Conservation (phyloP, 768 basidiomycete genomes). For the Leccinum fibrillosum region DNA sequence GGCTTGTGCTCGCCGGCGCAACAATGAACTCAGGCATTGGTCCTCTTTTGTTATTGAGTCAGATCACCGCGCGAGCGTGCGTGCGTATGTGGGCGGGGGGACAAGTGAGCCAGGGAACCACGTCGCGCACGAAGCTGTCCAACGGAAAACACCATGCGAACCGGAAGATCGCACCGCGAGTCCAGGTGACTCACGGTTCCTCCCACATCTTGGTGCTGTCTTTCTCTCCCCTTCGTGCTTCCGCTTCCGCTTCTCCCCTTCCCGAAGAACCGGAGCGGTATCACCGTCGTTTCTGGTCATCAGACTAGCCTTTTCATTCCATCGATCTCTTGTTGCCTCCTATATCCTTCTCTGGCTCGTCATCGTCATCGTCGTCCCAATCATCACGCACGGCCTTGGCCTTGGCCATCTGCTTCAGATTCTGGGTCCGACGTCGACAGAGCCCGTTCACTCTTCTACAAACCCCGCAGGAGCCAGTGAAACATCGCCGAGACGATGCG, state of each 20-base stretch:
- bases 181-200: slow-evolving; percentile 52
- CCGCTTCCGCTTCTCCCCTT: background rate
- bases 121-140: background rate
- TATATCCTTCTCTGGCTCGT: background rate
- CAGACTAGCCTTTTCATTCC: background rate
- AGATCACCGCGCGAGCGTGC: background rate
- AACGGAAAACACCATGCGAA: background rate
- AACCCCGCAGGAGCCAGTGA: background rate
- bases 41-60: slow-evolving; percentile 50
- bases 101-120: background rate
- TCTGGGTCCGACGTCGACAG: slow-evolving; percentile 1
- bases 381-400: slow-evolving; percentile 39
- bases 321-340: no score
- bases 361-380: slow-evolving; percentile 54
- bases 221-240: background rate
- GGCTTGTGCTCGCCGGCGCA: slow-evolving; percentile 34
- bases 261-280: background rate
- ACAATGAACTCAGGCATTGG: slow-evolving; percentile 69
- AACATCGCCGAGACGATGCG: no score
- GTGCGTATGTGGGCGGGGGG: background rate
- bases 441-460: slow-evolving; percentile 1
- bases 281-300: background rate
- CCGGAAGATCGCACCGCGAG: slow-evolving; percentile 5
- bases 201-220: slow-evolving; percentile 48
- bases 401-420: background rate